Evolutionary conservation across 345 rosid genomes (phyloP), one percentile per base, ranked within the genome.

Genomic region (Arabidopsis suecica): DNA sequence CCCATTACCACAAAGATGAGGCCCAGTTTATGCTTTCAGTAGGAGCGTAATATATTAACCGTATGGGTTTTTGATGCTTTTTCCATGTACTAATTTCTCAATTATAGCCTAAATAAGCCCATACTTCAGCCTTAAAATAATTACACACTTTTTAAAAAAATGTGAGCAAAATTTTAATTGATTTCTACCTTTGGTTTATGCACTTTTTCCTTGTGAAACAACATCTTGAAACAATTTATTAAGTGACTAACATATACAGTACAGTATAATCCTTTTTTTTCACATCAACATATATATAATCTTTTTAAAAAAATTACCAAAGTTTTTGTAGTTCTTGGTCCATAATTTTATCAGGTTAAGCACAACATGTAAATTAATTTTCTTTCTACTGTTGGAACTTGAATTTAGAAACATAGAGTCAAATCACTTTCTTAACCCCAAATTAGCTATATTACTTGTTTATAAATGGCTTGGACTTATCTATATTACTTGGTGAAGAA

Each of bases 401-500:
- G 22, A 8, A 53, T 53, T 25, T 6, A 54, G 36, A 28, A 28
- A 54, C 16, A 13, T 28, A 28, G 6, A 30, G 5, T 56, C 38
- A 56, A 30, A 14, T 30, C 56, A 4, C 7, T 50, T 28, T 28
- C 4, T 4, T 28, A 4, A 28, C 32, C 4, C 32, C 32, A 28
- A 28, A 28, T 28, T 28, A 28, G 3, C 4, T 22, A 18, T n/a
- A 33, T 22, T 2, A 20, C 65, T 20, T 10, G 40, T 20, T 10
- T 49, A 49, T n/a, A 23, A 25, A n/a, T 9, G 5, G 18, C 36
- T 48, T 60, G 16, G 11, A 48, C 45, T 3, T 58, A 2, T 62
- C 37, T 55, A 16, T 73, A 53, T 41, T 18, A 53, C 55, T 61
- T 72, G 16, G 69, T 38, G 45, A 57, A 32, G 33, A 57, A 14